Conservation (phyloP, 1,284 basidiomycete genomes). For the Ganoderma boninense region DNA sequence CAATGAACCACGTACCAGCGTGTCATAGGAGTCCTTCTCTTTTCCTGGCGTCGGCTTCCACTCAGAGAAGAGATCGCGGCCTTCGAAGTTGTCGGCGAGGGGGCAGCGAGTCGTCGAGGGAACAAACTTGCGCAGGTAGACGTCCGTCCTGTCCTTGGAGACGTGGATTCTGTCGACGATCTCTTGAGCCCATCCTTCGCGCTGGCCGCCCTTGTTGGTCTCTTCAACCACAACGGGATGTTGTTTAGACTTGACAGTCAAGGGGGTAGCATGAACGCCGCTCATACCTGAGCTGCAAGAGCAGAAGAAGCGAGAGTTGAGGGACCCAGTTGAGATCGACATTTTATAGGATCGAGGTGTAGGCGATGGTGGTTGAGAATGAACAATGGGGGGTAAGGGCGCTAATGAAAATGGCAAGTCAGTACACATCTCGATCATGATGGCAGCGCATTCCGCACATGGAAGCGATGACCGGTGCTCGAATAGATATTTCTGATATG, state of each 20-base stretch:
- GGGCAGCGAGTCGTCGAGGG: background rate
- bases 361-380: background rate
- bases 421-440: background rate
- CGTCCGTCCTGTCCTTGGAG: background rate
- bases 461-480: background rate
- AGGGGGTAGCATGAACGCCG: background rate
- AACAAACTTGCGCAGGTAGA: background rate
- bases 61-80: background rate
- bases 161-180: background rate
- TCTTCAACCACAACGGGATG: constrained; percentile 4
- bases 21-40: background rate
- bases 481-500: no score
- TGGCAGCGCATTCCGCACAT: background rate
- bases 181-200: constrained; percentile 1
- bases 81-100: background rate
- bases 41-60: background rate
- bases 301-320: background rate
- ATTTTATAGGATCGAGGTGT: background rate
- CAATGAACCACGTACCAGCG: background rate
- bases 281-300: constrained; percentile 4
- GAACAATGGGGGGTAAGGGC: background rate
- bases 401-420: background rate
- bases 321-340: background rate
- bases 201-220: background rate
- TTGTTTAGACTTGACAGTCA: background rate